Evolutionary conservation across 2,329 filamentous ascomycete genomes (phyloP), one percentile per base, ranked within the genome.

Genomic region (Gaeumannomyces tritici): DNA sequence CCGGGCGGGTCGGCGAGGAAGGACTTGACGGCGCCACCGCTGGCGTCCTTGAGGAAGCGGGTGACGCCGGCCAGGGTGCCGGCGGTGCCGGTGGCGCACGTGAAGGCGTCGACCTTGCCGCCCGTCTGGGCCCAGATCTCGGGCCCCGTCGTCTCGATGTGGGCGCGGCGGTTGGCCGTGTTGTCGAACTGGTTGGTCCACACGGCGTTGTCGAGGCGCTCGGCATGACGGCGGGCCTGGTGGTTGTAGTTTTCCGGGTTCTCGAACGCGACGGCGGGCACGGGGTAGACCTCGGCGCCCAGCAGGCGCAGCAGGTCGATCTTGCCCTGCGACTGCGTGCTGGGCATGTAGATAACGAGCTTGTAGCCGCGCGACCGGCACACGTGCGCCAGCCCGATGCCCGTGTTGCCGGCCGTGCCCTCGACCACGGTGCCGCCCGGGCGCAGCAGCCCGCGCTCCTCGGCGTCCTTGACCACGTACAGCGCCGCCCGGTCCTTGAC

Each of bases 121-220:
- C 73, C 77, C 0, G 95, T 98, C 80, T 99, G 95, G 31, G 87
- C 79, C 95, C 95, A 99, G 72, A 99, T 96, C 77, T 99, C 95
- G 0, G 95, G 95, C 0, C 95, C 95, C 0, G 95, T 99, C 2
- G 93, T 98, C 80, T 97, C 93, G 69, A 98, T 89, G 74, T 99
- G 95, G 59, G 95, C 95, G 71, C 90, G 87, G 61, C 95, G 84
- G 77, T 99, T 99, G 61, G 95, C 95, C 61, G 83, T 87, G 79
- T 99, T 99, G 75, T 99, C 95, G 77, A 99, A 99, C 78, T 99
- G 95, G 77, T 99, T 96, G 57, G 95, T 99, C 95, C 95, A 99
- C 18, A 98, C 93, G 11, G 93, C 92, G 70, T 95, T 95, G 21
- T 91, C 88, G 59, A 96, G 77, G 3, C 81, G 75, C 73, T 95